Percentiles rank a stretch among this genome's conserved stretches.
Evolutionary conservation across 225 moss, liverwort and hornwort species (phyloP).

Genomic region (Sphagnum tenellum): DNA sequence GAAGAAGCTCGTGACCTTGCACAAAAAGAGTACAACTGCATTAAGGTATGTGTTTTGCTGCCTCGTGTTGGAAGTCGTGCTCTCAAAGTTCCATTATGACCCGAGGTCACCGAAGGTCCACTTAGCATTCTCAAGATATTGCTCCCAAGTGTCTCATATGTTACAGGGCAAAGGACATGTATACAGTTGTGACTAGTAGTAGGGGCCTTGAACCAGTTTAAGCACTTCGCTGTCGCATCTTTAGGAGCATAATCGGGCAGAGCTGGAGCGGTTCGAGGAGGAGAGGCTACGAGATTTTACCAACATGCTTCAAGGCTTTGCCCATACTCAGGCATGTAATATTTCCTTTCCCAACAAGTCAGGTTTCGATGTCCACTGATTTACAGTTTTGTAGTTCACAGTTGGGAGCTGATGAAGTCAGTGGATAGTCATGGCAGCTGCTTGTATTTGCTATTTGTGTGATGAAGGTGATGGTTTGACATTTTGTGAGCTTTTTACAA

Average conservation of each 20-base stretch:
- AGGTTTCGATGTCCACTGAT: no score
- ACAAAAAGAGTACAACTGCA: conserved; percentile 71
- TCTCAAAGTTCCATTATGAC: no score
- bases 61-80: no score
- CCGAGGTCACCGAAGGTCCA: no score
- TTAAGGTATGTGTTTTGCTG: conserved; percentile 44
- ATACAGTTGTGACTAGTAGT: not conserved
- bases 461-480: no score
- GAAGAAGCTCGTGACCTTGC: conserved; percentile 74
- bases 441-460: no score
- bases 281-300: conserved; percentile 70
- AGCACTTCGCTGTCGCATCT: not conserved
- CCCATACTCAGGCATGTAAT: conserved; percentile 63
- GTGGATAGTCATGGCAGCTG: no score
- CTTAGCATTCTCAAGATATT: no score
- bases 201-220: not conserved
- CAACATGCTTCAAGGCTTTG: conserved; percentile 78
- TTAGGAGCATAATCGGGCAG: conserved; percentile 78
- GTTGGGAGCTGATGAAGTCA: no score
- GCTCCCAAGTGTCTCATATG: not conserved
- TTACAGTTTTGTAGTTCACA: no score
- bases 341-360: no score
- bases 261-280: conserved; percentile 74
- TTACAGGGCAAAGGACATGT: not conserved
- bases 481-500: no score